phyloP scores from a whole-genome alignment of 2,329 filamentous ascomycete genomes.

The Fusarium sulawesiense region DNA sequence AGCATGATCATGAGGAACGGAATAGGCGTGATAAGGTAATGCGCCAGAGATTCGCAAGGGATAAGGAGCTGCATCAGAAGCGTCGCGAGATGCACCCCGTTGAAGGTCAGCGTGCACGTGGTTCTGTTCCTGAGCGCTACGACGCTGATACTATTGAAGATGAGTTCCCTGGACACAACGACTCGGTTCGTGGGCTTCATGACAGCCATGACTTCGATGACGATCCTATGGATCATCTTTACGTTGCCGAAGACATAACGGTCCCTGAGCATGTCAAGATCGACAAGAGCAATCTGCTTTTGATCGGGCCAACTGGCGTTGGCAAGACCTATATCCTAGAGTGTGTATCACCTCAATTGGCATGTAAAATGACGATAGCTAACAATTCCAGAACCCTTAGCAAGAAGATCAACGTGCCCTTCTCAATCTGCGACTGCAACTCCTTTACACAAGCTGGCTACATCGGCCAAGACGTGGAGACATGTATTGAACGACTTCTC shows the following conservation, averaged over 20 bases:
- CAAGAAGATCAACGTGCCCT: conserved; percentile 92
- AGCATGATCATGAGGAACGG: conserved; percentile 77
- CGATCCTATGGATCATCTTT: conserved; percentile 57
- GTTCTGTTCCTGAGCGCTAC: conserved; percentile 46
- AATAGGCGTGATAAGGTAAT: conserved; percentile 71
- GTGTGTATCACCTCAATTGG: conserved; percentile 53
- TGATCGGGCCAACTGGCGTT: conserved; percentile 92
- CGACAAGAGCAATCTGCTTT: conserved; percentile 93
- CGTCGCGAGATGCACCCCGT: conserved; percentile 75
- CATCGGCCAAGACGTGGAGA: conserved; percentile 97
- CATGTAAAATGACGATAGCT: conserved; percentile 9
- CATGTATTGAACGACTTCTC: conserved; percentile 89
- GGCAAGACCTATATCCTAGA: conserved; percentile 95
- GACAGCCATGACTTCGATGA: conserved; percentile 50
- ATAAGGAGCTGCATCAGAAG: conserved; percentile 68
- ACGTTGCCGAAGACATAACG: conserved; percentile 60
- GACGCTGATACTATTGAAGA: conserved; percentile 59
- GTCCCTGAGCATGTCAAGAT: conserved; percentile 72
- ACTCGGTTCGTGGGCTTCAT: conserved; percentile 58
- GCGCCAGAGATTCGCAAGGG: conserved; percentile 76
- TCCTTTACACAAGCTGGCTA: conserved; percentile 97
- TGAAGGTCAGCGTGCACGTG: conserved; percentile 71
- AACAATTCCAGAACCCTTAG: conserved; percentile 78
- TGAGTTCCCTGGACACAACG: conserved; percentile 65
- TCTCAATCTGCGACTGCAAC: conserved; percentile 95